These are phyloP conservation scores for Fremontodendron californicum DNA, from an alignment of 345 rosid species.

Conservation along the genomic window DNA sequence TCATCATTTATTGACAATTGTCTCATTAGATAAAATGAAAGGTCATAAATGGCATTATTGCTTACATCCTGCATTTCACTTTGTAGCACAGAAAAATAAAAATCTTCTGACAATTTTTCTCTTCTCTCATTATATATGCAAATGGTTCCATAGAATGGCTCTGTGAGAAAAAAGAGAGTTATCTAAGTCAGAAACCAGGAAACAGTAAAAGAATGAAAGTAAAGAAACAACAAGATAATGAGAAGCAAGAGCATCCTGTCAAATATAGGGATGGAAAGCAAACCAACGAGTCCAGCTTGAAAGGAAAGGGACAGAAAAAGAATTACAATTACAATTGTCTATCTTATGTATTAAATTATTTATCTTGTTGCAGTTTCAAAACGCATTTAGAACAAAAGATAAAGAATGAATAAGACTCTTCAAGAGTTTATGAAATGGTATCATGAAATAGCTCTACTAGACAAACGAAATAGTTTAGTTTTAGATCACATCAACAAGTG, in stretches of 20 bases:
- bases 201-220: conserved; percentile 11
- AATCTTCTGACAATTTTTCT: conserved; percentile 90
- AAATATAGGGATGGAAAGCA: conserved; percentile 21
- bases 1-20: neutral
- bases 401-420: too few relatives aligned
- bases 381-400: too few relatives aligned
- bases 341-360: too few relatives aligned
- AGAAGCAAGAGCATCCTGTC: neutral
- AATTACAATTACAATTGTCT: too few relatives aligned
- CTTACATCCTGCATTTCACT: conserved; percentile 84
- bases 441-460: too few relatives aligned
- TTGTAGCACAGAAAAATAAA: conserved; percentile 62
- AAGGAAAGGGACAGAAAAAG: conserved; percentile 72
- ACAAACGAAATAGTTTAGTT: too few relatives aligned
- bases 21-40: conserved; percentile 4
- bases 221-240: neutral
- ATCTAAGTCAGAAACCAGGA: conserved; percentile 20
- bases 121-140: conserved; percentile 85
- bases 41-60: conserved; percentile 4
- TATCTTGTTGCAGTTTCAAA: too few relatives aligned
- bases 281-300: conserved; percentile 88
- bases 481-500: too few relatives aligned
- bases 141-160: conserved; percentile 91
- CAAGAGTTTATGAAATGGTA: too few relatives aligned
- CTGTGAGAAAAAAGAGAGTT: conserved; percentile 41